Conservation (phyloP, 1,284 basidiomycete species). For the Hypsizygus ulmarius region DNA sequence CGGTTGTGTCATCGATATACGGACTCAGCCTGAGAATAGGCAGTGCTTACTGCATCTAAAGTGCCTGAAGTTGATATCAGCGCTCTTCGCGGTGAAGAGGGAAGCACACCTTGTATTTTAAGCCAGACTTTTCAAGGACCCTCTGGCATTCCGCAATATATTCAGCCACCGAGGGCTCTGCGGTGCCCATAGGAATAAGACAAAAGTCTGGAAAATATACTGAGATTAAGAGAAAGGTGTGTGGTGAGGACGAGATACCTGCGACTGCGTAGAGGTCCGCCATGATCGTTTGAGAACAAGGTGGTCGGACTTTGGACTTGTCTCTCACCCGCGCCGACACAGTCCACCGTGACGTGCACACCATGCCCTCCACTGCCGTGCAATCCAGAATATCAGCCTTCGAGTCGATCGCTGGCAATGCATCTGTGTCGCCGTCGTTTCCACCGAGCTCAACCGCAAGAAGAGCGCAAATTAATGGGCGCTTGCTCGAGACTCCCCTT, state of each 20-base stretch:
- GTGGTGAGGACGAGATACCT: slow-evolving; percentile 35
- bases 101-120: slow-evolving; percentile 68
- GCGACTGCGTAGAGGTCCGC: slow-evolving; percentile 63
- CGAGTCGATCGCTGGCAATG: slow-evolving; percentile 32
- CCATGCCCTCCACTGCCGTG: slow-evolving; percentile 52
- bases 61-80: slow-evolving; percentile 6
- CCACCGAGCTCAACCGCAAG: slow-evolving; percentile 14
- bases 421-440: slow-evolving; percentile 16
- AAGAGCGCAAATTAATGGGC: slow-evolving; percentile 17
- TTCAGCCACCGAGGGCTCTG: slow-evolving; percentile 68
- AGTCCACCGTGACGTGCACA: slow-evolving; percentile 12
- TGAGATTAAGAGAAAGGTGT: slow-evolving; percentile 6
- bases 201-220: slow-evolving; percentile 67
- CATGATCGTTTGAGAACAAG: slow-evolving; percentile 25
- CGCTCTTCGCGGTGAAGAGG: slow-evolving; percentile 1
- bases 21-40: neutral
- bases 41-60: slow-evolving; percentile 68
- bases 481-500: slow-evolving; percentile 45
- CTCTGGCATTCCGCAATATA: slow-evolving; percentile 78
- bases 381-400: slow-evolving; percentile 62
- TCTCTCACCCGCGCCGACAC: neutral
- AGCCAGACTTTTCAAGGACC: slow-evolving; percentile 76
- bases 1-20: slow-evolving; percentile 9
- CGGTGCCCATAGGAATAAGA: slow-evolving; percentile 77
- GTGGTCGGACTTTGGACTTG: slow-evolving; percentile 15